These are phyloP conservation scores for Coriaria nepalensis DNA, from an alignment of 306 rosid genomes.

Conservation along the genomic window DNA sequence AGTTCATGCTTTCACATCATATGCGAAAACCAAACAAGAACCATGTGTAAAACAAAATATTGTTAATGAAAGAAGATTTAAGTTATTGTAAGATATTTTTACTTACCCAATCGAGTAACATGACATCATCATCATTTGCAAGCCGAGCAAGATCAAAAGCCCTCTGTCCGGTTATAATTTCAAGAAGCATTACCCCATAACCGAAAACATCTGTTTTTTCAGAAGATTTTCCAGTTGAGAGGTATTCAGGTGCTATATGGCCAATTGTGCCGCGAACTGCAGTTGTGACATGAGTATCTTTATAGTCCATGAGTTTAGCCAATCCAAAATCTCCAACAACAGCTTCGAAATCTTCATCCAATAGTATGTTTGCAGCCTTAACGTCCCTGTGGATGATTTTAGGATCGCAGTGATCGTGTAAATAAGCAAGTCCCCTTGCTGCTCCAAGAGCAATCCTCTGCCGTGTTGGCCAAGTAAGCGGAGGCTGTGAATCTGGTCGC, in stretches of 20 bases:
- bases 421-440: conserved; percentile 81
- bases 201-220: conserved; percentile 95
- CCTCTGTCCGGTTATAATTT: conserved; percentile 79
- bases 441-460: conserved; percentile 61
- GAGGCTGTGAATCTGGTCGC: conserved; percentile 34
- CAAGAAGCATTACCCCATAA: conserved; percentile 92
- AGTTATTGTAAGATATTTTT: too few species aligned
- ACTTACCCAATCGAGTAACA: conserved; percentile 90
- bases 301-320: conserved; percentile 84
- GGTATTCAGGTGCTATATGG: conserved; percentile 84
- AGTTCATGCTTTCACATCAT: too few species aligned
- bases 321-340: conserved; percentile 89
- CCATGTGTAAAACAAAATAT: too few species aligned
- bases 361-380: conserved; percentile 81
- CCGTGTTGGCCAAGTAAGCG: conserved; percentile 58
- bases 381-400: conserved; percentile 90
- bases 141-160: conserved; percentile 89
- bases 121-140: conserved; percentile 71
- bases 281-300: conserved; percentile 81
- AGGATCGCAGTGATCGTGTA: conserved; percentile 91
- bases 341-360: conserved; percentile 82
- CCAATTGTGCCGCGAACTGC: conserved; percentile 91
- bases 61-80: too few species aligned
- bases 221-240: conserved; percentile 81
- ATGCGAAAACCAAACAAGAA: too few species aligned